Base-by-base conservation (phyloP, 345 rosid species). In the Salix viminalis region DNA sequence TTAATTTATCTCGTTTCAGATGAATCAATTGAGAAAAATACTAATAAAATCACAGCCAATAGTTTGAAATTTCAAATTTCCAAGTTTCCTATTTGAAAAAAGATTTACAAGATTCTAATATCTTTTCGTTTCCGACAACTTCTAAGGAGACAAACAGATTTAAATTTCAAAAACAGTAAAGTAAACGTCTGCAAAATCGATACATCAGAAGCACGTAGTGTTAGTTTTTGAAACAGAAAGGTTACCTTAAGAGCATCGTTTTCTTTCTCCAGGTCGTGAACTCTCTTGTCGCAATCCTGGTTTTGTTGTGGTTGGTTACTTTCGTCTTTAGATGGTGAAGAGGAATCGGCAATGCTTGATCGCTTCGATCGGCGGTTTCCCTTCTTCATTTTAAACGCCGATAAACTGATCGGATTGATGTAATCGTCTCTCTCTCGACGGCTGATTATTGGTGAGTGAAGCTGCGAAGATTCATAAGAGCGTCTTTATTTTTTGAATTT, bases 321-420 rank as follows among this genome's bases (percentile, higher is more conserved):
- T n/a, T 61, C 82, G 4, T 62, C 83, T 50, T 10, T 34, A 24
- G 78, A 60, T 2, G 84, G 69, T 18, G 81, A 72, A n/a, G 87
- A 46, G 48, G 90, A 79, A 71, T 77, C 89, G 50, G 83, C 54
- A 44, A 72, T 74, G 74, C 48, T 68, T 6, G 87, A 82, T 19
- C 76, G 83, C 84, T 89, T 92, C 28, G 83, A 72, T 72, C 93
- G 88, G 82, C 87, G 92, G 83, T 85, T 94, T 44, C 72, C 81
- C 82, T 87, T 90, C 88, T 84, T 90, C 89, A 84, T 90, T 70
- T 70, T 69, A 7, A 34, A 28, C 52, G 75, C 13, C 2, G 37
- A 65, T 71, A 18, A 36, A 5, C n/a, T 36, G 65, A 14, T 54
- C 10, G 19, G 14, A 65, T 65, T 39, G 30, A 15, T 46, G 56